These are phyloP conservation scores for Achaetomiella virescens DNA, from an alignment of 495 filamentous ascomycete species.

Conservation along the genomic window DNA sequence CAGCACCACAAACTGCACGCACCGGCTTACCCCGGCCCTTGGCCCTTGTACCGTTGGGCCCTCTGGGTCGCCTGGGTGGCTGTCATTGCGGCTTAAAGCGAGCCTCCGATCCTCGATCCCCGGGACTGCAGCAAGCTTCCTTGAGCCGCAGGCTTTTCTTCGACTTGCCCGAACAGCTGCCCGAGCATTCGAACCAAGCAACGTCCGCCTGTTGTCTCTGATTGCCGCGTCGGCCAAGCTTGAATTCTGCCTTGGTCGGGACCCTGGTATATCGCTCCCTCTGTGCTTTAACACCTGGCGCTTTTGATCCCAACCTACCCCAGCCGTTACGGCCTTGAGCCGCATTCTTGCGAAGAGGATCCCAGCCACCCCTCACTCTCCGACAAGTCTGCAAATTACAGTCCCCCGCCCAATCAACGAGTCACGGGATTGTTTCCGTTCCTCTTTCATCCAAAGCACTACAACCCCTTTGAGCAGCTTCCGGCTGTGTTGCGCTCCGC, in stretches of 20 bases:
- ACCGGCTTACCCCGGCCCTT: constrained; percentile 6
- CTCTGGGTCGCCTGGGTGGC: constrained; percentile 2
- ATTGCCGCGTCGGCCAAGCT: background rate
- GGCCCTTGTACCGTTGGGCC: background rate
- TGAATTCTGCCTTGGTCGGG: background rate
- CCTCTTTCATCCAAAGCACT: constrained; percentile 23
- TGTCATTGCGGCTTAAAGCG: constrained; percentile 13
- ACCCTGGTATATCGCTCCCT: constrained; percentile 5
- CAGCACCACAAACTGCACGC: background rate
- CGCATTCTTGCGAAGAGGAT: constrained; percentile 19
- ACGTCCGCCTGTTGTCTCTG: background rate
- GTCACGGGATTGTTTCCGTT: constrained; percentile 27
- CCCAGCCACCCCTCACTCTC: constrained; percentile 14
- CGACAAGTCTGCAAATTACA: constrained; percentile 23
- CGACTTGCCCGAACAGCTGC: background rate
- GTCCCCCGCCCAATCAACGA: constrained; percentile 27
- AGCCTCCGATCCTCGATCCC: constrained; percentile 3
- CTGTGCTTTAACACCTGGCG: constrained; percentile 4
- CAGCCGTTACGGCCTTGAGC: constrained; percentile 25
- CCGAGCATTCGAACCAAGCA: background rate
- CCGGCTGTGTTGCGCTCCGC: constrained; percentile 10
- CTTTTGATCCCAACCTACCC: constrained; percentile 19
- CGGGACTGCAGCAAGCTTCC: constrained; percentile 9
- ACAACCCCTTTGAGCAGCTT: constrained; percentile 16
- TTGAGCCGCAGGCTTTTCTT: constrained; percentile 5